Evolutionary conservation across 129 eudicot species (phyloP).

Genomic region (Saposhnikovia divaricata): DNA sequence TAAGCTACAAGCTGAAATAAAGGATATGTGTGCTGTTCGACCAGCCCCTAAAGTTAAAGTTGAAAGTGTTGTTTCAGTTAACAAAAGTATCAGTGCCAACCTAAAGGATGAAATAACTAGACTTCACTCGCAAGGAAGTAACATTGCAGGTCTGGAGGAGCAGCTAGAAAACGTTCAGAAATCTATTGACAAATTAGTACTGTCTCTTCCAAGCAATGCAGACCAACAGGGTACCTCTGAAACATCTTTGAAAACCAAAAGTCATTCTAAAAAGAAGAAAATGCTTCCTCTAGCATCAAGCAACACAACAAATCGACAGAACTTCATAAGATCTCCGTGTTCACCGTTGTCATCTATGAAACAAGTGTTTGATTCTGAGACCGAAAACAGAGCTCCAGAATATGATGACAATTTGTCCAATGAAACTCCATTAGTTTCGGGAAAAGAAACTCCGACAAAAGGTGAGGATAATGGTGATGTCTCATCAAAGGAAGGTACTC

Average conservation of each 20-base stretch:
- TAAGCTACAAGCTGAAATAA: constrained; percentile 63
- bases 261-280: constrained; percentile 62
- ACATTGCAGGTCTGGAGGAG: constrained; percentile 67
- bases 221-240: constrained; percentile 26
- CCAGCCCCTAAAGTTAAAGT: constrained; percentile 39
- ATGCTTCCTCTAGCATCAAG: constrained; percentile 63
- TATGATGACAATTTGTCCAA: constrained; percentile 34
- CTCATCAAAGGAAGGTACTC: constrained; percentile 83
- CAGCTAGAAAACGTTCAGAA: constrained; percentile 83
- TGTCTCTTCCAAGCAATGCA: constrained; percentile 28
- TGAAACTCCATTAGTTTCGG: constrained; percentile 31
- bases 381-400: constrained; percentile 66
- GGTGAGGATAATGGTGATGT: constrained; percentile 66
- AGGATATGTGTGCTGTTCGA: constrained; percentile 41
- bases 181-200: constrained; percentile 57
- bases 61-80: constrained; percentile 15
- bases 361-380: constrained; percentile 53
- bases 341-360: constrained; percentile 64
- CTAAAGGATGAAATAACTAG: constrained; percentile 75
- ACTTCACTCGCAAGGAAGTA: constrained; percentile 53
- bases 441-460: constrained; percentile 58
- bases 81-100: constrained; percentile 25
- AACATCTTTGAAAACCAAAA: constrained; percentile 32
- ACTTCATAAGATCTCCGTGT: constrained; percentile 73
- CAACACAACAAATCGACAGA: constrained; percentile 49